phyloP scores from a whole-genome alignment of 2,329 filamentous ascomycete species.

The Epichloe coenophiala region DNA sequence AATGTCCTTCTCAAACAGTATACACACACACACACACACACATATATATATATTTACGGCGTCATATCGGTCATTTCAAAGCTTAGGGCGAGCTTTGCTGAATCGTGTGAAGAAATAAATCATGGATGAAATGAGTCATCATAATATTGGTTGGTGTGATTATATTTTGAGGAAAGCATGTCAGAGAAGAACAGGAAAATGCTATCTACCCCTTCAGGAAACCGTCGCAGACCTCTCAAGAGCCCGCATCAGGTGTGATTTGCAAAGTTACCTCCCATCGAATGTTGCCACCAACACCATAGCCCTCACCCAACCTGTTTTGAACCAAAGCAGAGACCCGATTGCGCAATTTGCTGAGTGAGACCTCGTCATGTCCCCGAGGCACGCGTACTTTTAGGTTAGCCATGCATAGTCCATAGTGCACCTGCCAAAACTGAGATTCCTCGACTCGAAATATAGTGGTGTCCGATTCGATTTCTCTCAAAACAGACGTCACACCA shows the following conservation, averaged over 20 bases:
- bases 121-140: too few relatives aligned
- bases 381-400: conserved; percentile 69
- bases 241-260: conserved; percentile 33
- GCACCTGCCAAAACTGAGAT: conserved; percentile 95
- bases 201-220: neutral
- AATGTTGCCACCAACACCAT: conserved; percentile 63
- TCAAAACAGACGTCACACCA: conserved; percentile 59
- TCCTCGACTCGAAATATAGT: conserved; percentile 69
- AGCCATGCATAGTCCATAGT: conserved; percentile 93
- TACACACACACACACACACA: neutral
- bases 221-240: conserved; percentile 6
- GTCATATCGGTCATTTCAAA: too few relatives aligned
- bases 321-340: conserved; percentile 67
- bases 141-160: neutral
- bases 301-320: conserved; percentile 76
- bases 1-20: neutral
- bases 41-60: neutral
- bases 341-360: conserved; percentile 58
- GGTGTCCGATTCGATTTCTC: conserved; percentile 72
- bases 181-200: neutral
- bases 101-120: too few relatives aligned
- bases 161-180: neutral
- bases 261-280: conserved; percentile 92
- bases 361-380: conserved; percentile 52
- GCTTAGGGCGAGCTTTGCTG: too few relatives aligned